Evolutionary conservation across 139 green algal genomes (phyloP).

Genomic region (Coelastrella sp.): DNA sequence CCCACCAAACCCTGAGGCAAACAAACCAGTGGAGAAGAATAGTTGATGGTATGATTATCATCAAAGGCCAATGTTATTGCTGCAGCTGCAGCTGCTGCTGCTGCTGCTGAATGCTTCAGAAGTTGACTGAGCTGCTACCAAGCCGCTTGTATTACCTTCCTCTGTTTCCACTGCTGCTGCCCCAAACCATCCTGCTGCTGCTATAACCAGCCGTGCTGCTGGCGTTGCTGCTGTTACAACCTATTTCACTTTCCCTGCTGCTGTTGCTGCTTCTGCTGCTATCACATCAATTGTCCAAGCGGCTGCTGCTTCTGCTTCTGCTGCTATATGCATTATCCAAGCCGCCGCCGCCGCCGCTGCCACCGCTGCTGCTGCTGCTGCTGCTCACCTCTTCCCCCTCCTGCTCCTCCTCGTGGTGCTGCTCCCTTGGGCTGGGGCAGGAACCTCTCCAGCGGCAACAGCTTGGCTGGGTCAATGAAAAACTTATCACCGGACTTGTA

Average conservation of each 20-base stretch:
- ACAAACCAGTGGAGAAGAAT: no score
- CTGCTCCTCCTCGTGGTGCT: conserved; percentile 40
- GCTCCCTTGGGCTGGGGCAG: conserved; percentile 85
- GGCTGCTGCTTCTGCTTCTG: background rate
- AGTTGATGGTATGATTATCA: no score
- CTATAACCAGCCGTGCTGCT: background rate
- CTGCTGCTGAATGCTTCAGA: no score
- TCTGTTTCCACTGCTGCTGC: background rate
- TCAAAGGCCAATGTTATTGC: no score
- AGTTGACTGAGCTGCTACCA: no score
- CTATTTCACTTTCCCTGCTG: no score
- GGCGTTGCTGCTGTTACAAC: background rate
- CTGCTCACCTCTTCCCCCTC: conserved; percentile 39
- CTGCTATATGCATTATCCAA: background rate
- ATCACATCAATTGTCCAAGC: background rate
- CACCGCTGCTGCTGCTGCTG: background rate
- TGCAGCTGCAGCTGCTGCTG: no score
- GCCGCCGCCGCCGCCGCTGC: background rate
- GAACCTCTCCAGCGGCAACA: conserved; percentile 82
- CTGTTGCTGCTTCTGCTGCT: background rate
- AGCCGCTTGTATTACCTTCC: no score
- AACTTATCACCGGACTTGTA: conserved; percentile 97
- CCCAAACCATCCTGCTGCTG: background rate
- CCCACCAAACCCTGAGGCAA: no score
- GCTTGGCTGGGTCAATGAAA: conserved; percentile 95